Percentiles rank a stretch among this genome's conserved stretches.
Conservation (phyloP, 352 stramenopile genomes). For the Globisporangium middletonii region DNA sequence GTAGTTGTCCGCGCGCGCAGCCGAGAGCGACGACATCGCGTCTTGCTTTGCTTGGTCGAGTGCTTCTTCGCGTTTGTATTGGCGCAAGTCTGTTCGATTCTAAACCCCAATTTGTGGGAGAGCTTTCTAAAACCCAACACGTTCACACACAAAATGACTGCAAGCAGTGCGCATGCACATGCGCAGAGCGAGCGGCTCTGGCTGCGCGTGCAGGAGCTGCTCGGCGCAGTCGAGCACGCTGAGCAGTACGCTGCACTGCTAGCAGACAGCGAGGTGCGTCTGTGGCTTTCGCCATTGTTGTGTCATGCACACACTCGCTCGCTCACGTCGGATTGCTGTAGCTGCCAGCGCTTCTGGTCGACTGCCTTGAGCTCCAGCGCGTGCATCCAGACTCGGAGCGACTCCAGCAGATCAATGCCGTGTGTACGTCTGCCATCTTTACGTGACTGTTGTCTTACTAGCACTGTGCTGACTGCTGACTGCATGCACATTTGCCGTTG, state of each 20-base stretch:
- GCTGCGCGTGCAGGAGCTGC: conserved; percentile 7
- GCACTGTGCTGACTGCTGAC: neutral
- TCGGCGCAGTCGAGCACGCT: neutral
- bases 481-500: neutral
- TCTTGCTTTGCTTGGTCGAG: neutral
- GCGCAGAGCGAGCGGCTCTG: conserved; percentile 3
- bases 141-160: neutral
- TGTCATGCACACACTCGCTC: neutral
- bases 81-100: neutral
- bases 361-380: conserved; percentile 6
- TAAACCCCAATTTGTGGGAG: neutral
- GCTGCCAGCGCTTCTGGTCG: conserved; percentile 6
- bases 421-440: conserved; percentile 14
- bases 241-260: conserved; percentile 6
- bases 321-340: neutral
- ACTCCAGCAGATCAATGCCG: conserved; percentile 26
- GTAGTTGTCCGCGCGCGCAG: conserved; percentile 96
- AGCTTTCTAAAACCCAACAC: neutral
- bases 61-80: neutral
- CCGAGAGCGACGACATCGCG: conserved; percentile 94
- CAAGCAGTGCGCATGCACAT: neutral
- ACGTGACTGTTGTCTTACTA: neutral
- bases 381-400: neutral
- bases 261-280: conserved; percentile 1
- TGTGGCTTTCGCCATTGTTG: neutral